phyloP scores from a whole-genome alignment of 2,329 filamentous ascomycete species.

The Cyphellophora attinorum region DNA sequence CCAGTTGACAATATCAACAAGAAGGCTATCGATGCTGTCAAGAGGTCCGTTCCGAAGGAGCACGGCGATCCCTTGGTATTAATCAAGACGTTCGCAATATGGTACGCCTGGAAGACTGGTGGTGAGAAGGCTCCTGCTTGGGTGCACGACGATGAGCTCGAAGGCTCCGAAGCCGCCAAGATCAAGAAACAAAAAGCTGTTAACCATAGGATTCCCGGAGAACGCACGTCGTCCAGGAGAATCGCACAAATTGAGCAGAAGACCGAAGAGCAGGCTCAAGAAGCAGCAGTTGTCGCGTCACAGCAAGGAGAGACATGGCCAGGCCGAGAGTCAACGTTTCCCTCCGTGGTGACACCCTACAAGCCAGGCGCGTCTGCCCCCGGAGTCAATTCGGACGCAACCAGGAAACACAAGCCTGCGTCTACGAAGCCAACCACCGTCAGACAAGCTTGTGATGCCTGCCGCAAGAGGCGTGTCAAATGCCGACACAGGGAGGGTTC shows the following conservation, averaged over 20 bases:
- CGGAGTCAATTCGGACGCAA: slow-evolving; percentile 1
- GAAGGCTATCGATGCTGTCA: slow-evolving; percentile 50
- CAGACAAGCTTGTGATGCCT: slow-evolving; percentile 49
- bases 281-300: slow-evolving; percentile 2
- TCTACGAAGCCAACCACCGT: slow-evolving; percentile 30
- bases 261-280: slow-evolving; percentile 10
- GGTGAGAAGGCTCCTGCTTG: slow-evolving; percentile 53
- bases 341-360: slow-evolving; percentile 1
- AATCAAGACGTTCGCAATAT: slow-evolving; percentile 52
- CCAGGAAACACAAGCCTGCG: slow-evolving; percentile 38
- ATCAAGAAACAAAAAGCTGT: slow-evolving; percentile 17
- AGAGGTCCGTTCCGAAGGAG: slow-evolving; percentile 53
- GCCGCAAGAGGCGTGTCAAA: slow-evolving; percentile 51
- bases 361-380: background rate
- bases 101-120: slow-evolving; percentile 59
- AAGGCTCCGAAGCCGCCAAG: slow-evolving; percentile 24
- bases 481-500: slow-evolving; percentile 48
- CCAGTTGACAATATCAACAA: slow-evolving; percentile 50
- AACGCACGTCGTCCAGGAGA: slow-evolving; percentile 34
- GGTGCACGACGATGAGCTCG: slow-evolving; percentile 48
- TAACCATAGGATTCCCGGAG: slow-evolving; percentile 16
- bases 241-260: slow-evolving; percentile 18
- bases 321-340: slow-evolving; percentile 1
- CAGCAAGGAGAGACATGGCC: slow-evolving; percentile 1
- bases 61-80: slow-evolving; percentile 52